These are phyloP conservation scores for Cyberlindnera euphorbiiphila DNA, from an alignment of 805 yeast species.

Conservation along the genomic window DNA sequence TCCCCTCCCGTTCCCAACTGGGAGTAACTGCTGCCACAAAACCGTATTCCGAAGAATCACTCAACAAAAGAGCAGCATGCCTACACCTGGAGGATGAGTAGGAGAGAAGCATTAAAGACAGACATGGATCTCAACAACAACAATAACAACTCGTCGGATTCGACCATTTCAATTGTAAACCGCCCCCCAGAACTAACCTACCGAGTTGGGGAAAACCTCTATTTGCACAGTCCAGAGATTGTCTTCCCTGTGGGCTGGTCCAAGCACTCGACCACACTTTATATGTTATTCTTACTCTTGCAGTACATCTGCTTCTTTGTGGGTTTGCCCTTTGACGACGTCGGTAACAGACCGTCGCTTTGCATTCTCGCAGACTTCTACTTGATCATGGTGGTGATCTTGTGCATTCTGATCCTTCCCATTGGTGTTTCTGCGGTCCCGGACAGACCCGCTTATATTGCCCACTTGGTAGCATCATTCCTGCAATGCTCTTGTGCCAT, in stretches of 20 bases:
- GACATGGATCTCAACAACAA: background rate
- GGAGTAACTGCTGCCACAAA: conserved; percentile 5
- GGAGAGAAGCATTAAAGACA: background rate
- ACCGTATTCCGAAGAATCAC: background rate
- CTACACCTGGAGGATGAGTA: background rate
- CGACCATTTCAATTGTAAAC: conserved; percentile 1
- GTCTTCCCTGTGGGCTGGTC: conserved; percentile 7
- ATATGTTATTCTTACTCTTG: conserved; percentile 5
- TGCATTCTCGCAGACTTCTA: conserved; percentile 11
- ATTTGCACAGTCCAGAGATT: conserved; percentile 3
- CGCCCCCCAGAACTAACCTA: conserved; percentile 1
- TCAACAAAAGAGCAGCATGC: no score
- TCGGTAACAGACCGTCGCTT: conserved; percentile 20
- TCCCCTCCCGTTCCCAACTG: conserved; percentile 6
- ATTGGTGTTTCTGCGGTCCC: conserved; percentile 9
- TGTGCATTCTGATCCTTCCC: conserved; percentile 13
- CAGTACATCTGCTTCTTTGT: conserved; percentile 18
- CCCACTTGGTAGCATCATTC: conserved; percentile 4
- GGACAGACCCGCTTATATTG: conserved; percentile 1
- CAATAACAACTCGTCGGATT: background rate
- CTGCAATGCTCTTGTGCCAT: conserved; percentile 5
- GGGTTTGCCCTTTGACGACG: conserved; percentile 17
- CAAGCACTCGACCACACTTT: background rate
- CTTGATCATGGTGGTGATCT: conserved; percentile 9
- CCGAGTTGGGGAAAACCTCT: conserved; percentile 5